Evolutionary conservation across 2,329 filamentous ascomycete genomes (phyloP).

Genomic region (Penicillium sp.): DNA sequence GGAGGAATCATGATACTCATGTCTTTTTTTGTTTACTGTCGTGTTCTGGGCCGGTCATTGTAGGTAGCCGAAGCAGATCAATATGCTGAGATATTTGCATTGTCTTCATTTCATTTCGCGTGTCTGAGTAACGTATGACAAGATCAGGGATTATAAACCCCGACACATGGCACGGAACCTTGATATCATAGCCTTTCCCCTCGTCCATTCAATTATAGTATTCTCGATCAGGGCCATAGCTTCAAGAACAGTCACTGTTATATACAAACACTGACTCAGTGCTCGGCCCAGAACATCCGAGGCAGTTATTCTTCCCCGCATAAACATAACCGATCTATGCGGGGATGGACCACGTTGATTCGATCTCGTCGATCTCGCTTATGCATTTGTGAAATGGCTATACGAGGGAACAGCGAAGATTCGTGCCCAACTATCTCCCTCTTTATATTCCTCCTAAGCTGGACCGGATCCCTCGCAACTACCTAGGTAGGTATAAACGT

Average conservation of each 20-base stretch:
- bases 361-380: conserved; percentile 2
- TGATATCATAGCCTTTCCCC: neutral
- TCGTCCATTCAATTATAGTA: neutral
- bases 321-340: conserved; percentile 15
- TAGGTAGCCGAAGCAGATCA: conserved; percentile 11
- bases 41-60: conserved; percentile 10
- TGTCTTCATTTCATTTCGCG: neutral
- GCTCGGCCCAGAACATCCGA: neutral
- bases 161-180: no score
- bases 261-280: neutral
- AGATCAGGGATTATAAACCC: no score
- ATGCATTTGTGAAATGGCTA: neutral
- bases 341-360: conserved; percentile 3
- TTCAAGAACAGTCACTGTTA: no score
- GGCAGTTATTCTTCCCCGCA: conserved; percentile 16
- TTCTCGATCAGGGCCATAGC: neutral
- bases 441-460: no score
- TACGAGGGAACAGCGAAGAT: neutral
- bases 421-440: no score
- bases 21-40: conserved; percentile 10
- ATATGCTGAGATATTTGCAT: neutral
- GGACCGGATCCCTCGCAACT: neutral
- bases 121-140: no score
- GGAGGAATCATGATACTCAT: conserved; percentile 30
- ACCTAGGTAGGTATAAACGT: no score